Conservation (phyloP, 2,329 filamentous ascomycete species). For the Endoconidiophora polonica region DNA sequence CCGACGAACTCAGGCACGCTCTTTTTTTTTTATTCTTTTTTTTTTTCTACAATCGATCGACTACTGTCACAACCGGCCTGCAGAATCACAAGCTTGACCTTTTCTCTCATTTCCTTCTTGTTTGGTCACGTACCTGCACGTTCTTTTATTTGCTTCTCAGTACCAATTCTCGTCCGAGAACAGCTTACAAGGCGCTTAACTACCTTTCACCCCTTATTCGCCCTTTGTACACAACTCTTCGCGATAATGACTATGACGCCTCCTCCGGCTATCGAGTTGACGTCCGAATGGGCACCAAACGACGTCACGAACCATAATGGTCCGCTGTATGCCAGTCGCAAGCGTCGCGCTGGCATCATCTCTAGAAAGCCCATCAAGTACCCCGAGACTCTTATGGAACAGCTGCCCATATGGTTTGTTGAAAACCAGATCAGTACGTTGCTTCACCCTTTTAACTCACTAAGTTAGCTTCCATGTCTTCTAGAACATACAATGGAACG, state of each 20-base stretch:
- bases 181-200: no score
- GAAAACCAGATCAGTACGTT: conserved; percentile 64
- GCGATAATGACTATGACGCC: conserved; percentile 1
- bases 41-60: background rate
- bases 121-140: background rate
- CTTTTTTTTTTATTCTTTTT: background rate
- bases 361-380: conserved; percentile 12
- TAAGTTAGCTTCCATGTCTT: no score
- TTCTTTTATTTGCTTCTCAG: background rate
- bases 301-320: conserved; percentile 13
- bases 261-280: conserved; percentile 9
- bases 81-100: no score
- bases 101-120: no score
- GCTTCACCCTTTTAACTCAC: no score
- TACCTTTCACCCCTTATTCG: no score
- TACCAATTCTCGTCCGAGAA: no score
- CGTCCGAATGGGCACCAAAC: conserved; percentile 12
- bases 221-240: background rate
- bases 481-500: no score
- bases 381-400: conserved; percentile 22
- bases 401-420: conserved; percentile 52
- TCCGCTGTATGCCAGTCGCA: conserved; percentile 12
- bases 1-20: background rate
- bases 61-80: no score
- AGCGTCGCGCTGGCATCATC: conserved; percentile 12